Evolutionary conservation across 495 filamentous ascomycete species (phyloP).

Genomic region (Penicillium antarcticum): DNA sequence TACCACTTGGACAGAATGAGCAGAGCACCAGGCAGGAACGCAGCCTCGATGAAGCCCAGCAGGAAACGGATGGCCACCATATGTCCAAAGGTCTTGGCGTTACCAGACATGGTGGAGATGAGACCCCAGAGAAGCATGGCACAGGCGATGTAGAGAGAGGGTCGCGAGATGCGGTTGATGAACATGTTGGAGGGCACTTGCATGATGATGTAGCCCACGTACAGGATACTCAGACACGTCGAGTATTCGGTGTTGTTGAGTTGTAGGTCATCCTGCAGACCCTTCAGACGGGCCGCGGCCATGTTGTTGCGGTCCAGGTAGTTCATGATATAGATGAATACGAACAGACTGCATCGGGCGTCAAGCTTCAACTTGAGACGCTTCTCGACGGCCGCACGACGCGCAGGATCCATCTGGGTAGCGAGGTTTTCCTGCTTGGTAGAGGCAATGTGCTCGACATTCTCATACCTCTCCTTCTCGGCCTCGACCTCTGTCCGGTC

Average conservation of each 20-base stretch:
- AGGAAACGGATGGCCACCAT: slow-evolving; percentile 64
- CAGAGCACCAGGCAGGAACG: slow-evolving; percentile 41
- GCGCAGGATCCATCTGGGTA: slow-evolving; percentile 22
- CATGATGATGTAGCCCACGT: slow-evolving; percentile 53
- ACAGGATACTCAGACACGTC: slow-evolving; percentile 62
- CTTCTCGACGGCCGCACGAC: slow-evolving; percentile 26
- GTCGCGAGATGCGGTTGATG: slow-evolving; percentile 43
- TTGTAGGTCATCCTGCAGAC: slow-evolving; percentile 46
- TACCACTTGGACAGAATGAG: slow-evolving; percentile 49
- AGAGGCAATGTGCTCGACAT: slow-evolving; percentile 19
- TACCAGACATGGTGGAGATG: slow-evolving; percentile 58
- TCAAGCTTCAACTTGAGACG: slow-evolving; percentile 31
- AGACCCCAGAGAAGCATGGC: slow-evolving; percentile 66
- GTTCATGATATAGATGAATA: slow-evolving; percentile 36
- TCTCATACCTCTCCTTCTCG: slow-evolving; percentile 20
- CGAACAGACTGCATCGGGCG: slow-evolving; percentile 27
- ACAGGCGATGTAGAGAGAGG: slow-evolving; percentile 59
- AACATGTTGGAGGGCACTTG: slow-evolving; percentile 39
- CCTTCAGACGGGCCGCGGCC: slow-evolving; percentile 48
- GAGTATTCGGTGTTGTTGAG: slow-evolving; percentile 48
- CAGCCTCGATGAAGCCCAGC: slow-evolving; percentile 57
- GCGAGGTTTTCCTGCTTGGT: slow-evolving; percentile 2
- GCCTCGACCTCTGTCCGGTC: slow-evolving; percentile 16
- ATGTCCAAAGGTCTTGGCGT: slow-evolving; percentile 51
- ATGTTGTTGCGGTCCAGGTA: slow-evolving; percentile 53